Conservation (phyloP, 2,329 filamentous ascomycete genomes). For the Verticillium dahliae region DNA sequence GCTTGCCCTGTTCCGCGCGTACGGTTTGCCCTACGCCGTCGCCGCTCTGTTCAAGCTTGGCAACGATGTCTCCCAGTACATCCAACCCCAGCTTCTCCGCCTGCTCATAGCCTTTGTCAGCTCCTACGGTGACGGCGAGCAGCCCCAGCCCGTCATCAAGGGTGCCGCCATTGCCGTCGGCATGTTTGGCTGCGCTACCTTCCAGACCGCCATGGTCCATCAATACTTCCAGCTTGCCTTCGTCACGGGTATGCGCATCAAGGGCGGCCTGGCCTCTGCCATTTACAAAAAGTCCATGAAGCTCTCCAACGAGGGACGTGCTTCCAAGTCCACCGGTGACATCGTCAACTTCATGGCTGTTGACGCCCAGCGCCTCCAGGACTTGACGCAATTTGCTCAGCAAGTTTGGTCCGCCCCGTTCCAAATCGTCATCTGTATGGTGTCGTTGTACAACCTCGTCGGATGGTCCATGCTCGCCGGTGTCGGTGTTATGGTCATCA, state of each 20-base stretch:
- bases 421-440: constrained; percentile 92
- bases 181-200: constrained; percentile 84
- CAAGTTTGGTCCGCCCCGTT: constrained; percentile 96
- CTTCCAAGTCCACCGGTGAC: constrained; percentile 86
- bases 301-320: constrained; percentile 86
- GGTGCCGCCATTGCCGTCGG: constrained; percentile 82
- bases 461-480: constrained; percentile 94
- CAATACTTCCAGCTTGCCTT: constrained; percentile 97
- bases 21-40: constrained; percentile 75
- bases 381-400: constrained; percentile 90
- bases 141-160: constrained; percentile 71
- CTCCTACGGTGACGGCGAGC: constrained; percentile 59
- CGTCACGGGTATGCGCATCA: constrained; percentile 94
- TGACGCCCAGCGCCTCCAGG: constrained; percentile 89
- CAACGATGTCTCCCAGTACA: constrained; percentile 80
- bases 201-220: constrained; percentile 86
- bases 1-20: constrained; percentile 77
- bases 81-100: constrained; percentile 84
- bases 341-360: constrained; percentile 99
- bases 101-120: constrained; percentile 77
- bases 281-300: constrained; percentile 90
- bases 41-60: constrained; percentile 83
- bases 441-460: constrained; percentile 91
- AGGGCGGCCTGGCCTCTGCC: constrained; percentile 78
- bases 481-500: constrained; percentile 89